These are phyloP conservation scores for Gossypium aridum DNA, from an alignment of 441 rosid genomes.

Conservation along the genomic window DNA sequence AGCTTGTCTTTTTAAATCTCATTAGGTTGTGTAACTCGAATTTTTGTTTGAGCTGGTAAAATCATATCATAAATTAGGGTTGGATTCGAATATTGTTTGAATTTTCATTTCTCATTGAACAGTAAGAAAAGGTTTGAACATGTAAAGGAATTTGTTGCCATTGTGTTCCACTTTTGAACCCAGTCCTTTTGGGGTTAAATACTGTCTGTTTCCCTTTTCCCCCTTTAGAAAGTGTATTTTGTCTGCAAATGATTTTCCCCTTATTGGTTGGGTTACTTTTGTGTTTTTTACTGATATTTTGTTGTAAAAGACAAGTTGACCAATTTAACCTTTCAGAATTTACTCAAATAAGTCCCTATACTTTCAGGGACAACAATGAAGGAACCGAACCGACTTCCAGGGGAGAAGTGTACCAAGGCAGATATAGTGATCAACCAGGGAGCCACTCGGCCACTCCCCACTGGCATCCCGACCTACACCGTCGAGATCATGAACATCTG, in stretches of 20 bases:
- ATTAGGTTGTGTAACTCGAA: too few relatives aligned
- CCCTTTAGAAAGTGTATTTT: constrained; percentile 29
- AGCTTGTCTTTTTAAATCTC: too few relatives aligned
- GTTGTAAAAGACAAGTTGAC: not conserved
- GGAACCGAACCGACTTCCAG: constrained; percentile 46
- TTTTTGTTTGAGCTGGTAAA: too few relatives aligned
- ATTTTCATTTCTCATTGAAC: not conserved
- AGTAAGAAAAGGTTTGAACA: not conserved
- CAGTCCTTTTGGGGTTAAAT: constrained; percentile 13
- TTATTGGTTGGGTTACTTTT: constrained; percentile 12
- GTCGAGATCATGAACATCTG: constrained; percentile 77
- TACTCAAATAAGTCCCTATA: not conserved
- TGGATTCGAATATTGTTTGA: not conserved
- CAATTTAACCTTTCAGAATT: not conserved
- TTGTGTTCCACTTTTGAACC: not conserved
- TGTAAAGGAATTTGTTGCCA: constrained; percentile 4
- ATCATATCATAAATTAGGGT: too few relatives aligned
- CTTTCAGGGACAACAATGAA: constrained; percentile 15
- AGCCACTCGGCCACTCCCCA: constrained; percentile 54
- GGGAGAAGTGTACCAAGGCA: constrained; percentile 52
- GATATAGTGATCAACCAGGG: constrained; percentile 77
- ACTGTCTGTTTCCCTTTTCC: constrained; percentile 16
- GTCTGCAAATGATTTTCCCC: constrained; percentile 22
- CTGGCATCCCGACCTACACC: constrained; percentile 70
- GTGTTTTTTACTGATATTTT: not conserved